Base-by-base conservation (phyloP, 176 grass and related monocot species). In the Oryza meyeriana region DNA sequence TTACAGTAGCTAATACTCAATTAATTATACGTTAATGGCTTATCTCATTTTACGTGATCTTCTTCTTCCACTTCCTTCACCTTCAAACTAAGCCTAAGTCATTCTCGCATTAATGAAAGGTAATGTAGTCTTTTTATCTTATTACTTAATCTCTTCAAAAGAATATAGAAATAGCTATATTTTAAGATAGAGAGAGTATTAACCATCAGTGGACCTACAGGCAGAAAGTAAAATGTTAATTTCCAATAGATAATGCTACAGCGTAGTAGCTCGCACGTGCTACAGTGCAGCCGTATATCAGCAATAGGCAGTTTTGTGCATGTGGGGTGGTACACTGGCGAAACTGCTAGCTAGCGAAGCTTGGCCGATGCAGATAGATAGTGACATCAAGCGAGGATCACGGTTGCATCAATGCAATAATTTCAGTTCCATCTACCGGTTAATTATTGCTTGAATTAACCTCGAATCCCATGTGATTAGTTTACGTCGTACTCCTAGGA, bases 281-380 rank as follows among this genome's bases (percentile, higher is more conserved):
- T 67, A 59, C 47, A 75, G 70, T 57, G 33, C 45, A 33, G 25
- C 22, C 25, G 29, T 22, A 18, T 61, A 34, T 67, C 0, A 33
- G 8, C 28, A 22, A 41, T 27, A 2, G 5, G 12, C n/a, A 1
- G 12, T 18, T 45, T 42, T 57, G 9, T 18, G 48, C 85, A 71
- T 82, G 72, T 82, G 72, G n/a, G 14, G 25, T 24, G 44, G 41
- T 40, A 57, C 59, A 52, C 76, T 61, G 63, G 32, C 79, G 16
- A 38, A 28, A 16, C 50, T 71, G 26, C 79, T 30, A 59, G 55
- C 52, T 58, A 18, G 22, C 22, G 20, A 13, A 24, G 52, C 20
- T 52, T 48, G 16, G 45, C 45, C 17, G 45, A 48, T 17, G 16
- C 16, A 48, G 45, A 13, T 16, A 47, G 45, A 16, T 42, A 40